Evolutionary conservation across 2,329 filamentous ascomycete species (phyloP).

Genomic region (Fusarium nurragi): DNA sequence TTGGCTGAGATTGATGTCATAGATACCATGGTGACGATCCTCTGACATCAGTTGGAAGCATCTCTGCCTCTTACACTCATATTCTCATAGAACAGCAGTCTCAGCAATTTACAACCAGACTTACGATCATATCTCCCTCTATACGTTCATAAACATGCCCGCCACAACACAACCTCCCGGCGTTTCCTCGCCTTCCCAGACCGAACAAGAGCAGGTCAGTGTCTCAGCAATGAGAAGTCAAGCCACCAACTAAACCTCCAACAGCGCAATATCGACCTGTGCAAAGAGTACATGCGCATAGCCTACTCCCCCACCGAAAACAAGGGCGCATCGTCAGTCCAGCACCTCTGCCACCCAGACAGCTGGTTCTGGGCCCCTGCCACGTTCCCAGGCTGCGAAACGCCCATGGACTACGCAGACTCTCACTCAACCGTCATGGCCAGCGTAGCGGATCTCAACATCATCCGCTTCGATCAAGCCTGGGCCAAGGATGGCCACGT

Average conservation of each 20-base stretch:
- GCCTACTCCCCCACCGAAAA: conserved; percentile 25
- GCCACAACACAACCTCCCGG: conserved; percentile 1
- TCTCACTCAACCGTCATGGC: conserved; percentile 38
- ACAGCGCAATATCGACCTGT: conserved; percentile 18
- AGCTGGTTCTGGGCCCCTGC: conserved; percentile 34
- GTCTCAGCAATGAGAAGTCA: background rate
- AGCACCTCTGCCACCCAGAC: conserved; percentile 24
- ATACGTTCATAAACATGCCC: background rate
- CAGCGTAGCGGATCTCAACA: conserved; percentile 34
- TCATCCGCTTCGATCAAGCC: conserved; percentile 37
- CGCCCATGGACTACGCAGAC: conserved; percentile 38
- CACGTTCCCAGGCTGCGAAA: conserved; percentile 30
- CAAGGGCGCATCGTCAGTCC: conserved; percentile 21
- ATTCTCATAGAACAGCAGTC: background rate
- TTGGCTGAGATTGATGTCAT: conserved; percentile 12
- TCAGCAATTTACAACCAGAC: background rate
- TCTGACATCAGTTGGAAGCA: conserved; percentile 10
- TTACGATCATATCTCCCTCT: background rate
- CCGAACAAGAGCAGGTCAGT: conserved; percentile 15
- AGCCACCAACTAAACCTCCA: background rate
- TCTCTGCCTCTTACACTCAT: background rate
- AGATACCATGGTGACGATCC: conserved; percentile 7
- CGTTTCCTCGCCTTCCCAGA: conserved; percentile 7
- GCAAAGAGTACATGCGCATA: conserved; percentile 31
- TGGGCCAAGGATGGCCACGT: conserved; percentile 41